Evolutionary conservation across 495 filamentous ascomycete species (phyloP).

Genomic region (Neurospora discreta): DNA sequence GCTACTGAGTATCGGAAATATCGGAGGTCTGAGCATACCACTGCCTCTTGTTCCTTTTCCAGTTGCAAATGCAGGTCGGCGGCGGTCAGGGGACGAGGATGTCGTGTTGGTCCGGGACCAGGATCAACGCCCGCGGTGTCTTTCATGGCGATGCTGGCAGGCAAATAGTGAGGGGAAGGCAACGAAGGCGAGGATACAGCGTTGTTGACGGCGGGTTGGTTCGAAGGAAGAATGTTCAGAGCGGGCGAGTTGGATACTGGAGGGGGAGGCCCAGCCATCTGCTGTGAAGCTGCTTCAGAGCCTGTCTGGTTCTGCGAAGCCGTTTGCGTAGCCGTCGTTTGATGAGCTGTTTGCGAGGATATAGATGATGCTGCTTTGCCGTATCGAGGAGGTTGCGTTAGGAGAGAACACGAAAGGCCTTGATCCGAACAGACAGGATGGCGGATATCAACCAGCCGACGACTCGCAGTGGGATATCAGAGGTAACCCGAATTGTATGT

Average conservation of each 20-base stretch:
- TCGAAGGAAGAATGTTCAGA: conserved; percentile 40
- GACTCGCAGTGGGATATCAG: background rate
- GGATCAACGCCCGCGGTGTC: conserved; percentile 48
- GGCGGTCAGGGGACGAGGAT: conserved; percentile 73
- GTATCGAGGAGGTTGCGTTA: background rate
- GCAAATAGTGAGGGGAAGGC: conserved; percentile 8
- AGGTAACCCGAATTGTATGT: background rate
- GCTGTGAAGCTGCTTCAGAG: conserved; percentile 14
- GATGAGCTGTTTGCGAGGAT: background rate
- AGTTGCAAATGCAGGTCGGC: conserved; percentile 77
- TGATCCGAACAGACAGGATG: background rate
- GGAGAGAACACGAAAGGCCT: background rate
- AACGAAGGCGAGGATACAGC: conserved; percentile 25
- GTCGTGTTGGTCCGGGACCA: conserved; percentile 62
- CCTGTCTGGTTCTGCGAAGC: background rate
- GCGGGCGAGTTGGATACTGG: conserved; percentile 23
- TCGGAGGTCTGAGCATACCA: conserved; percentile 42
- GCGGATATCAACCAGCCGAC: background rate
- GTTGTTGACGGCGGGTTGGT: conserved; percentile 40
- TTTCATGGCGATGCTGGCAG: conserved; percentile 23
- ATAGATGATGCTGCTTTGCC: background rate
- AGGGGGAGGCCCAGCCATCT: conserved; percentile 16
- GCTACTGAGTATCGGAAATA: background rate
- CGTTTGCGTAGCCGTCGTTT: background rate
- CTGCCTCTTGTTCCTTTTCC: conserved; percentile 90